Evolutionary conservation across 2,329 filamentous ascomycete species (phyloP), one percentile per base, ranked within the genome.

Genomic region (Trichoderma gracile): DNA sequence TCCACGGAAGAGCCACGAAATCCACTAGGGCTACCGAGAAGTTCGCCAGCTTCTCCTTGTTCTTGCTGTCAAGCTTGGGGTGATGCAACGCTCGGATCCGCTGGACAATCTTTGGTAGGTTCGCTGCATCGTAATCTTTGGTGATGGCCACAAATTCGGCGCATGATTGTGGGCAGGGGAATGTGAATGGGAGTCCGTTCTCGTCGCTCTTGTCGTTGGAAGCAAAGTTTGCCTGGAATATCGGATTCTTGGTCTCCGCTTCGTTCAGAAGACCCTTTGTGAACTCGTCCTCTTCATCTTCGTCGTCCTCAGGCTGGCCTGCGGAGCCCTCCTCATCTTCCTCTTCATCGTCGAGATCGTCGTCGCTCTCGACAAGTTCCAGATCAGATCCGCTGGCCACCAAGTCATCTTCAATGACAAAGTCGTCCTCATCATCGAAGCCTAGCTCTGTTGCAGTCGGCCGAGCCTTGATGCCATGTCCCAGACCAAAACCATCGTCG

Each of bases 401-500:
- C 17, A 98, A 82, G 72, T 96, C 90, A 67, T 95, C 91, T 65
- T 98, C 94, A 67, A 97, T 88, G 27, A 94, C 75, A 71, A 98
- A 98, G 70, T 97, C 92, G 71, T 98, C 94, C 73, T 98, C 94
- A 70, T 97, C 94, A 68, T 97, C 93, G 40, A 96, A 89, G 6
- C 88, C 91, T 19, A 93, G 76, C 65, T 89, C 84, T 12, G 84
- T 81, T 3, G 83, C 84, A 8, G 85, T 86, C 38, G 81, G 82
- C 25, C 82, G 80, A 60, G 80, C 78, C 70, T 80, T 84, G 68
- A 89, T 85, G 49, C 86, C 86, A 55, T 76, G 74, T 40, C 87
- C 87, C 17, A 89, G 78, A 3, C 84, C 84, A 73, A 86, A 90
- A 63, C 84, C 82, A 42, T 86, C 59, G 38, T 86, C 59, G 25